Evolutionary conservation across 75 land plant species (phyloP), one percentile per base, ranked within the genome.

Genomic region (Pseudotsuga menziesii): DNA sequence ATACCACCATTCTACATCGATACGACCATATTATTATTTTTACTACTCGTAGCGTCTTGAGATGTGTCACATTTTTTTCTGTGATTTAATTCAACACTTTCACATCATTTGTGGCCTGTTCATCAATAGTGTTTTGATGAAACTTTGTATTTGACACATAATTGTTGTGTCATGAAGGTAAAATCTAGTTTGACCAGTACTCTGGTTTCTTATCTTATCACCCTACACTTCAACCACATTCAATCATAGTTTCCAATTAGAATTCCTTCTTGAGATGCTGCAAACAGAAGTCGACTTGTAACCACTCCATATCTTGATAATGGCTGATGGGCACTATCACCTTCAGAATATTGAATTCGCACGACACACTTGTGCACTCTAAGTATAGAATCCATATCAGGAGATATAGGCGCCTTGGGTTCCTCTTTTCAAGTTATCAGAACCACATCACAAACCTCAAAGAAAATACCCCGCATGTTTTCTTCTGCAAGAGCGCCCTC

Each of bases 401-500:
- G 91, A 35, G 99, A 88, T 55, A 89, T 72, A 35, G 91, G 52
- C 56, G 83, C 81, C 66, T 96, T 97, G 25, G 89, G 95, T 52
- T 96, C 99, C 29, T 96, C 98, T 85, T 87, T 96, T 76, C 93
- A 93, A 71, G 97, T 89, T 44, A 96, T 82, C 90, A 96, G 87
- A 5, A 96, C 99, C 99, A n/a, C n/a, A n/a, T n/a, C n/a, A n/a
- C n/a, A n/a, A n/a, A n/a, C n/a, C n/a, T n/a, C n/a, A n/a, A n/a
- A n/a, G n/a, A n/a, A n/a, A n/a, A n/a, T n/a, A n/a, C n/a, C n/a
- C n/a, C n/a, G n/a, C n/a, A n/a, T n/a, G n/a, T n/a, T n/a, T n/a
- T n/a, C n/a, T n/a, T n/a, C n/a, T n/a, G n/a, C n/a, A n/a, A n/a
- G n/a, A n/a, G n/a, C n/a, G n/a, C n/a, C n/a, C n/a, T n/a, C n/a